Base-by-base conservation (phyloP, 805 yeast species). In the Wickerhamiella domercqiae region DNA sequence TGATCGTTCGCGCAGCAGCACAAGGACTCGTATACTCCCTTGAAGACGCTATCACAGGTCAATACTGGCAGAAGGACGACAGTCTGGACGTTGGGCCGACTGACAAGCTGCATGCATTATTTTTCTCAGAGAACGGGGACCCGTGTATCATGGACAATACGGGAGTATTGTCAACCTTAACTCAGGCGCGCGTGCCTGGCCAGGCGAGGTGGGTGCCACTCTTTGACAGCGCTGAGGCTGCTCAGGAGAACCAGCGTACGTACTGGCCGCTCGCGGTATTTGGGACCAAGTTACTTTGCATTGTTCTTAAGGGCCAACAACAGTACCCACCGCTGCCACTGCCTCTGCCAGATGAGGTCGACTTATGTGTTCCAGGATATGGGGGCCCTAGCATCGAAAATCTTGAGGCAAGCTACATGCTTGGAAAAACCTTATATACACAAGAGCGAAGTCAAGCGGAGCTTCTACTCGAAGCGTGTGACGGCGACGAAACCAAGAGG, bases 131-230 rank as follows among this genome's bases (percentile, higher is more conserved):
- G 32, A 76, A 71, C 49, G 94, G 94, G 16, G 96, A 87, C 55
- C 98, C 98, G 1, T 79, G 90, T 45, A 55, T 86, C 5, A 78
- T 76, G 39, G 94, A 93, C n/a, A 62, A 66, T 22, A 84, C 77
- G 45, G 83, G 83, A 43, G 68, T 75, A 7, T 63, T 90, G 28
- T 56, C 79, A 22, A 71, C 82, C 0, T 61, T 90, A 16, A 65
- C 75, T 18, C 71, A 75, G 46, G 87, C 96, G 94, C 66, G 95
- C 47, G 71, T 68, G 17, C 63, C 78, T 0, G 56, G 67, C 25
- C 90, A 84, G 53, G 75, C 93, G 2, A 66, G 75, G 43, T 87
- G 97, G 96, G 64, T 82, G 9, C 97, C 97, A 1, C 47, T 87
- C 9, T 61, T 87, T 39, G 81, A 81, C 53, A 65, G 77, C 29